phyloP scores from a whole-genome alignment of 148 eudicot genomes.

The Mesembryanthemum crystallinum region DNA sequence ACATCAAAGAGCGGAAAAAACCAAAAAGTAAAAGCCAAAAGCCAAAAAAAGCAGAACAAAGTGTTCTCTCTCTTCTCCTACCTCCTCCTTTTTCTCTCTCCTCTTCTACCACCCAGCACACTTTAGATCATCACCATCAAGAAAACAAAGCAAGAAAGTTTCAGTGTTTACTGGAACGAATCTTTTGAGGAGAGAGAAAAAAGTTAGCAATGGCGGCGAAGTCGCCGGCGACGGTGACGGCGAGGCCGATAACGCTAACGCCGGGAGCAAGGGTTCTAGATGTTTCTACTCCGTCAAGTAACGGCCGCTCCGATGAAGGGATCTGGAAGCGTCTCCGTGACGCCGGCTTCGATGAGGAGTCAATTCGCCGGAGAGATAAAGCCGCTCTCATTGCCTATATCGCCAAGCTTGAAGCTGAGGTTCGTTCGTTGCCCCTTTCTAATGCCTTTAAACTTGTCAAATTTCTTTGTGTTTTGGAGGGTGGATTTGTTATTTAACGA shows the following conservation, averaged over 20 bases:
- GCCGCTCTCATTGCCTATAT: conserved; percentile 87
- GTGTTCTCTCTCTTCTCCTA: neutral
- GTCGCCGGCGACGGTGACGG: conserved; percentile 30
- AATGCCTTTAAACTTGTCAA: neutral
- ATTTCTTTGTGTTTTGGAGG: neutral
- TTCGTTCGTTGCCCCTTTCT: conserved; percentile 12
- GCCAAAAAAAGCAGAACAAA: neutral
- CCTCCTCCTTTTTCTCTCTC: neutral
- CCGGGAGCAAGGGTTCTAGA: conserved; percentile 51
- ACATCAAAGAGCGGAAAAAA: neutral
- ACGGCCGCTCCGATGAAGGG: conserved; percentile 52
- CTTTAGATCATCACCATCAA: conserved; percentile 6
- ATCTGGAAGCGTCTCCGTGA: conserved; percentile 75
- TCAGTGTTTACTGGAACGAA: neutral
- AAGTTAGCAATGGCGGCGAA: conserved; percentile 41
- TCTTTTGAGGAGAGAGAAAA: neutral
- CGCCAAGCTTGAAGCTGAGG: conserved; percentile 93
- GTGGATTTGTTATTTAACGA: neutral
- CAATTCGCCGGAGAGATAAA: conserved; percentile 82
- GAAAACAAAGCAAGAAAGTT: conserved; percentile 12
- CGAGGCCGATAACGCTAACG: conserved; percentile 23
- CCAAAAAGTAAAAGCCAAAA: neutral
- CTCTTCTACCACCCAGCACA: neutral
- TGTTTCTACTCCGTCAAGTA: conserved; percentile 28
- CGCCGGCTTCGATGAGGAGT: conserved; percentile 75